These are phyloP conservation scores for Mortierella antarctica DNA, from an alignment of 192 early-diverging fungal species.

Conservation along the genomic window DNA sequence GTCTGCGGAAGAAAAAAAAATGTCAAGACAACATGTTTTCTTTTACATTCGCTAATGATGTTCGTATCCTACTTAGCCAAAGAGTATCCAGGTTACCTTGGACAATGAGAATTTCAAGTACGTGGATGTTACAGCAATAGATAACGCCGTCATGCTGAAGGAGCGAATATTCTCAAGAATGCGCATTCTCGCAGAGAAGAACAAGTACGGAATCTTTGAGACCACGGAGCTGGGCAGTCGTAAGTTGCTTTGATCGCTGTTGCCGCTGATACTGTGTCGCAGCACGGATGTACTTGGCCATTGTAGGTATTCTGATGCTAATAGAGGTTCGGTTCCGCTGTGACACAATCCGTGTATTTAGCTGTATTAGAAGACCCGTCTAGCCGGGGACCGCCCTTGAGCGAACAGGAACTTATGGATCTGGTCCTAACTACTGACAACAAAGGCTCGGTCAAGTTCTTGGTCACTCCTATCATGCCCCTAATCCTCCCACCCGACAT, in stretches of 20 bases:
- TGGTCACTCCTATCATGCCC: constrained; percentile 49
- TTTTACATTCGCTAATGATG: neutral
- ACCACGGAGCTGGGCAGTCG: constrained; percentile 48
- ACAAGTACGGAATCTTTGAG: constrained; percentile 52
- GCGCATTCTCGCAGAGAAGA: constrained; percentile 50
- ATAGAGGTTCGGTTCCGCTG: neutral
- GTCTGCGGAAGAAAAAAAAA: no score
- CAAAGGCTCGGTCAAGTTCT: constrained; percentile 42
- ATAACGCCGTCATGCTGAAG: constrained; percentile 47
- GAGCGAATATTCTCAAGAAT: constrained; percentile 51
- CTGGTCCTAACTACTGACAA: constrained; percentile 25
- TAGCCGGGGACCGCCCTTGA: constrained; percentile 30
- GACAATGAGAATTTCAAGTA: constrained; percentile 52
- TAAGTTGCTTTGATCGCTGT: constrained; percentile 9
- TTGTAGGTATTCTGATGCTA: neutral
- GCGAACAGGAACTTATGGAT: constrained; percentile 34
- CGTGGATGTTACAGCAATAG: constrained; percentile 43
- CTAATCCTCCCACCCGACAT: constrained; percentile 43
- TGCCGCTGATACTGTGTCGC: neutral
- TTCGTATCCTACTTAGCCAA: constrained; percentile 12
- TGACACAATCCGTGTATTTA: neutral
- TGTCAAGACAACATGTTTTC: no score
- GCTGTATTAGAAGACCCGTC: constrained; percentile 21
- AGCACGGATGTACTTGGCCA: neutral
- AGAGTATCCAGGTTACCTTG: constrained; percentile 46